Base-by-base conservation (phyloP, 2,329 filamentous ascomycete species). In the Sporothrix dimorphospora region DNA sequence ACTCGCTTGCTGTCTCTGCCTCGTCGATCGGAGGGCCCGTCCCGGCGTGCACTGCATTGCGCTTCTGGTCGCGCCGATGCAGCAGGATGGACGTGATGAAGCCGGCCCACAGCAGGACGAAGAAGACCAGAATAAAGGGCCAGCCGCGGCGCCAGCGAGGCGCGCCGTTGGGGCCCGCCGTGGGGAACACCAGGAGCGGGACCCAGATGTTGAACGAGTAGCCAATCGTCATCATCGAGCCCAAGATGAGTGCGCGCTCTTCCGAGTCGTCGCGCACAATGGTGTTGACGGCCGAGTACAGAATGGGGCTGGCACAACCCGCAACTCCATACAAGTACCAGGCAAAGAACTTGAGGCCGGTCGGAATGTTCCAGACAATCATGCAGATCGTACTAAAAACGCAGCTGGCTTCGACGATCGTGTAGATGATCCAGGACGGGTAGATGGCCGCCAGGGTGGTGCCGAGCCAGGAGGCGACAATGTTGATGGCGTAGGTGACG, bases 391-490 rank as follows among this genome's bases (percentile, higher is more conserved):
- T 80, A 0, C 83, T 83, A 53, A 86, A 75, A 19, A 73, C 81
- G 59, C 81, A 82, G 19, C 81, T 82, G 0, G 74, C 72, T 4
- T 81, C 80, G 0, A 82, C 80, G 4, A 83, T 78, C 0, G 81
- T 82, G 73, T 85, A 86, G 5, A 86, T 82, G 1, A 79, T 76
- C 85, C 85, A 86, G 0, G 83, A 77, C 0, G 85, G 84, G 65
- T 86, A 86, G 0, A 86, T 84, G 65, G 84, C 82, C 8, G 85
- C 85, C 7, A 87, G 76, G 0, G 85, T 86, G 0, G 85, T 84
- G 0, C 85, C 85, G 0, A 87, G 76, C 78, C 85, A 83, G 0
- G 84, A 85, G 0, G 82, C 79, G 11, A 87, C 77, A 5, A 86
- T 84, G 0, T 80, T 82, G 53, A 87, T 82, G n/a, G 81, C 84